phyloP scores from a whole-genome alignment of 2,329 filamentous ascomycete genomes.

The Shiraia bambusicola region DNA sequence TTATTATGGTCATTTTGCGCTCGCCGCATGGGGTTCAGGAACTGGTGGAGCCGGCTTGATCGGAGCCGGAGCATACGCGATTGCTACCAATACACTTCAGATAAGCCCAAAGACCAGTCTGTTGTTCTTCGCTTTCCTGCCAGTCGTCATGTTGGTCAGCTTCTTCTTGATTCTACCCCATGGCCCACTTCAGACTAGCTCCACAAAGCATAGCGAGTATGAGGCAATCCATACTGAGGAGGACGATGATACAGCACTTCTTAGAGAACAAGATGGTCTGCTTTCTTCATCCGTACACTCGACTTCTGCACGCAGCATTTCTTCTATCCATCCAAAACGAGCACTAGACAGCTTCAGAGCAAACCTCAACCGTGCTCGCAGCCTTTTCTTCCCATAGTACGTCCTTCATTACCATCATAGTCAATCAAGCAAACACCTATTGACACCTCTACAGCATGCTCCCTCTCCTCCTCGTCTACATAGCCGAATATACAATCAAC shows the following conservation, averaged over 20 bases:
- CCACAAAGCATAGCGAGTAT: constrained; percentile 54
- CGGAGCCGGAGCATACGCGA: constrained; percentile 83
- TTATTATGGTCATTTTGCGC: constrained; percentile 83
- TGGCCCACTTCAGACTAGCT: constrained; percentile 59
- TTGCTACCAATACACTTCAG: constrained; percentile 77
- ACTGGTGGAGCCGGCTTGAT: constrained; percentile 86
- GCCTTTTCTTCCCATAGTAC: constrained; percentile 71
- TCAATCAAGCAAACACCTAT: too few relatives aligned
- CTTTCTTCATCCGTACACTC: constrained; percentile 39
- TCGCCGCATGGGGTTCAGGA: constrained; percentile 90
- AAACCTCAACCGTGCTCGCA: constrained; percentile 65
- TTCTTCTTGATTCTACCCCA: constrained; percentile 82
- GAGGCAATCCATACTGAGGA: constrained; percentile 52
- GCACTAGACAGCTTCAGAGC: constrained; percentile 43
- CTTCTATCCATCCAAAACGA: constrained; percentile 12
- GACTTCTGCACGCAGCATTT: constrained; percentile 29
- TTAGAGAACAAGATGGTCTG: constrained; percentile 39
- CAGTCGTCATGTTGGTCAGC: constrained; percentile 76
- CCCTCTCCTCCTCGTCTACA: constrained; percentile 86
- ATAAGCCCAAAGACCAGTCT: constrained; percentile 74
- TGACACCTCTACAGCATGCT: constrained; percentile 64
- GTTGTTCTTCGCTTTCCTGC: constrained; percentile 75
- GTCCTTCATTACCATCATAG: constrained; percentile 20
- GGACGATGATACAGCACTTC: constrained; percentile 13
- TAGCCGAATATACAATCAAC: constrained; percentile 97